Evolutionary conservation across 176 grass and related monocot genomes (phyloP).

Genomic region (Oryza australiensis): DNA sequence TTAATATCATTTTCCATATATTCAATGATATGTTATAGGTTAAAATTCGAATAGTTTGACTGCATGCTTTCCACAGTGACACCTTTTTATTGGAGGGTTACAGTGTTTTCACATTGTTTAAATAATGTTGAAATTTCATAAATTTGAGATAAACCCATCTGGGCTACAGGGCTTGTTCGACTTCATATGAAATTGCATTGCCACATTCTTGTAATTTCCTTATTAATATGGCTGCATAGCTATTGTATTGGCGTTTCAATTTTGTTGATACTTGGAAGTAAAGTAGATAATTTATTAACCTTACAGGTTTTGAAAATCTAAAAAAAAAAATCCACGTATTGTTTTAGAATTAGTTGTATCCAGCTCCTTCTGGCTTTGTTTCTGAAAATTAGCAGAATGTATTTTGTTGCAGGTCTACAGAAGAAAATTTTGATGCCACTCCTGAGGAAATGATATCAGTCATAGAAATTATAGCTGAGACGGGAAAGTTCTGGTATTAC

Average conservation of each 20-base stretch:
- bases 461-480: slow-evolving; percentile 74
- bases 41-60: not conserved
- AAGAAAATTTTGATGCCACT: slow-evolving; percentile 48
- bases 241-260: not conserved
- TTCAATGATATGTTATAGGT: not conserved
- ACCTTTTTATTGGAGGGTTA: not conserved
- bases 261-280: not conserved
- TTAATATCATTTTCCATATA: not conserved
- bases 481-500: slow-evolving; percentile 90
- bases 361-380: slow-evolving; percentile 7
- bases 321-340: not conserved
- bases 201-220: not conserved
- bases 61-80: not conserved
- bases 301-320: not conserved
- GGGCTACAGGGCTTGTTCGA: not conserved
- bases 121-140: not conserved
- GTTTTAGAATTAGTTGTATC: not conserved
- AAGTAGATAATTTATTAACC: not conserved
- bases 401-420: slow-evolving; percentile 50
- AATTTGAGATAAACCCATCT: not conserved
- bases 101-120: not conserved
- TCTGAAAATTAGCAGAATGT: slow-evolving; percentile 30
- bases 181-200: not conserved
- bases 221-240: not conserved
- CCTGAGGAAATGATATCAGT: slow-evolving; percentile 78